phyloP scores from a whole-genome alignment of 208 protist species.

The Polymyxa betae region DNA sequence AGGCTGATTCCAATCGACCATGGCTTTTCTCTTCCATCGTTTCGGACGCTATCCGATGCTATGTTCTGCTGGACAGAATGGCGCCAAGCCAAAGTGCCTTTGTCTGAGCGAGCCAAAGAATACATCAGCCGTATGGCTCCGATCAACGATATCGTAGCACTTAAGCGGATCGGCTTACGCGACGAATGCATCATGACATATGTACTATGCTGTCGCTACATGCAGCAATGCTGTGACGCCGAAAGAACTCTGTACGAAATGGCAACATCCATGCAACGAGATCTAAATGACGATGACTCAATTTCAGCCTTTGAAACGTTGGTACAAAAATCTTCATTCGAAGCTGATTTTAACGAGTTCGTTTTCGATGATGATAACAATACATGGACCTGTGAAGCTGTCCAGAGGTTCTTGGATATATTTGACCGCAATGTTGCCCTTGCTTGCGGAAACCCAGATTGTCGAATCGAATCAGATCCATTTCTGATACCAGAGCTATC shows the following conservation, averaged over 20 bases:
- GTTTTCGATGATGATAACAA: background rate
- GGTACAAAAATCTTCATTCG: background rate
- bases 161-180: constrained; percentile 39
- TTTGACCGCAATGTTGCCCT: constrained; percentile 13
- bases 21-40: constrained; percentile 42
- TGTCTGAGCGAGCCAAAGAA: background rate
- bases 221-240: background rate
- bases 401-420: constrained; percentile 42
- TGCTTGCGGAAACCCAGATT: background rate
- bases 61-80: constrained; percentile 48
- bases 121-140: background rate
- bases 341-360: constrained; percentile 35
- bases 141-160: constrained; percentile 29
- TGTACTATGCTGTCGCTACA: constrained; percentile 13
- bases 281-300: constrained; percentile 31
- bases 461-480: no score
- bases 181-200: constrained; percentile 44
- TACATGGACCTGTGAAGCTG: constrained; percentile 29
- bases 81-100: constrained; percentile 43
- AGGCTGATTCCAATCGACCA: constrained; percentile 52
- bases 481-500: no score
- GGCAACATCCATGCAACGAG: constrained; percentile 13
- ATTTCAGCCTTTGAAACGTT: constrained; percentile 23
- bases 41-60: constrained; percentile 43
- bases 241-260: constrained; percentile 4